Percentiles rank a stretch among this genome's conserved stretches.
Conservation (phyloP, 495 filamentous ascomycete species). For the Paragyromitra xinjiangensis region DNA sequence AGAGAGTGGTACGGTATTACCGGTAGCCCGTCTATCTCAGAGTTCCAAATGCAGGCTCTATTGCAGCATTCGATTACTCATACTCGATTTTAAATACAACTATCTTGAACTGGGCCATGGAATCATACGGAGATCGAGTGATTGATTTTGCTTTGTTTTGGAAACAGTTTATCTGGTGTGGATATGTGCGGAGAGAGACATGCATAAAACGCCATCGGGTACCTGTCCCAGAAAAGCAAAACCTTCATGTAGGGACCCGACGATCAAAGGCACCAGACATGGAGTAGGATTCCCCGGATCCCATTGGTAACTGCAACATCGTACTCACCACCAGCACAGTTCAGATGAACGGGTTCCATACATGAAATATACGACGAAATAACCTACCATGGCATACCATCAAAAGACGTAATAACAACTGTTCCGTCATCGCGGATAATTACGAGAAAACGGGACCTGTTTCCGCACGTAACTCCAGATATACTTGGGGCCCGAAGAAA, state of each 20-base stretch:
- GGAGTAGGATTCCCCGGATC: conserved; percentile 3
- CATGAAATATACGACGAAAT: background rate
- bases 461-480: background rate
- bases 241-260: conserved; percentile 27
- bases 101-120: conserved; percentile 38
- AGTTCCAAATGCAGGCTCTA: conserved; percentile 20
- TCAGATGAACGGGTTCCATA: conserved; percentile 18
- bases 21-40: conserved; percentile 22
- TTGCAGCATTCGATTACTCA: conserved; percentile 42
- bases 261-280: conserved; percentile 21
- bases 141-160: conserved; percentile 30
- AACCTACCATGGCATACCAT: conserved; percentile 3
- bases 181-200: conserved; percentile 27
- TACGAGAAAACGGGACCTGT: conserved; percentile 8
- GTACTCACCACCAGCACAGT: conserved; percentile 11
- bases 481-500: background rate
- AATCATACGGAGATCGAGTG: conserved; percentile 41
- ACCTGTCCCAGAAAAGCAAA: conserved; percentile 41
- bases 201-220: conserved; percentile 40
- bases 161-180: conserved; percentile 33
- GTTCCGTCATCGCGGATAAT: background rate
- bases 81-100: conserved; percentile 40
- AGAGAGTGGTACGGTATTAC: conserved; percentile 32
- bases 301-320: conserved; percentile 26
- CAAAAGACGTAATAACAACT: conserved; percentile 1